These are phyloP conservation scores for Quercus dentata DNA, from an alignment of 306 rosid species.

Conservation along the genomic window DNA sequence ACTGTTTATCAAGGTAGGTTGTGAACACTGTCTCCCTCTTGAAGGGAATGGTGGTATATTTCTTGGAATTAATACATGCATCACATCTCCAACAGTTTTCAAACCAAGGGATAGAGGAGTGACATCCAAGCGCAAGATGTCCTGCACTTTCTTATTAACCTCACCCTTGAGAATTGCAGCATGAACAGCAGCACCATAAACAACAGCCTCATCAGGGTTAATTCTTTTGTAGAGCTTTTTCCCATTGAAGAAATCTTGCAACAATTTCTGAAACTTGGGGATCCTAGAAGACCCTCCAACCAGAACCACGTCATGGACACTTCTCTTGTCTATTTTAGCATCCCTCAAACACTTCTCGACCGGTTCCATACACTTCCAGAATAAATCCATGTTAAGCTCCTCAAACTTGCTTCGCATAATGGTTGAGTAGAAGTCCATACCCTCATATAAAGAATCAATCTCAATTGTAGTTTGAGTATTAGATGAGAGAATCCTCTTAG, in stretches of 20 bases:
- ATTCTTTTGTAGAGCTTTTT: conserved; percentile 40
- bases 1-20: conserved; percentile 40
- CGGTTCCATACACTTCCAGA: conserved; percentile 31
- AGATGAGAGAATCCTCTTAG: conserved; percentile 40
- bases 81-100: neutral
- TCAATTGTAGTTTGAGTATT: conserved; percentile 34
- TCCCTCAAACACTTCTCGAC: conserved; percentile 36
- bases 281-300: conserved; percentile 45
- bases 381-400: conserved; percentile 38
- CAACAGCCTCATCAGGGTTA: conserved; percentile 43
- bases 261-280: conserved; percentile 34
- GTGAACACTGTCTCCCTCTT: conserved; percentile 16
- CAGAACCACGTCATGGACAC: conserved; percentile 30
- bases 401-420: conserved; percentile 30
- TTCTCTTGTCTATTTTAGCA: conserved; percentile 31
- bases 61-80: neutral
- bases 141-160: neutral
- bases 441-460: conserved; percentile 33
- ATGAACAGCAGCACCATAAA: conserved; percentile 37
- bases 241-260: conserved; percentile 35
- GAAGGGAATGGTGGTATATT: neutral
- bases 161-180: conserved; percentile 33
- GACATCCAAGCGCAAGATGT: neutral
- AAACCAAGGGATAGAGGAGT: neutral
- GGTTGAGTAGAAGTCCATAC: conserved; percentile 26